A percentile compares a stretch with the other conserved stretches of the same genome.
phyloP scores from a whole-genome alignment of 164 flowering plant genomes.

The Kalanchoe fedtschenkoi region DNA sequence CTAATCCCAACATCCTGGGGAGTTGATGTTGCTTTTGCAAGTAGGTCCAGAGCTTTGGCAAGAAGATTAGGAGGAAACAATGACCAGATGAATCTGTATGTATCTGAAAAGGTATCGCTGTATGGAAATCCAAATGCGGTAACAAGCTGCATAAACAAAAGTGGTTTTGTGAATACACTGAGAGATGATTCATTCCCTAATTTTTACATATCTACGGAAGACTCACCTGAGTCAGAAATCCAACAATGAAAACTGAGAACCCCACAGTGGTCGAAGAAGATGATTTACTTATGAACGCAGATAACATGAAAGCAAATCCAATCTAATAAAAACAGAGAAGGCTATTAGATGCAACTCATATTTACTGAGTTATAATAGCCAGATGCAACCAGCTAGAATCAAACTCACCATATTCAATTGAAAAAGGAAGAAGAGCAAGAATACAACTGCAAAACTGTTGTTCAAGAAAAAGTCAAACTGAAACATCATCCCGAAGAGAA shows the following conservation, averaged over 20 bases:
- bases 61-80: conserved; percentile 89
- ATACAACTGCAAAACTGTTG: conserved; percentile 67
- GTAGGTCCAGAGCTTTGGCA: conserved; percentile 46
- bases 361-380: not conserved
- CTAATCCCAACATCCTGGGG: conserved; percentile 68
- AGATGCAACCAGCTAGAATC: not conserved
- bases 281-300: conserved; percentile 79
- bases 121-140: conserved; percentile 81
- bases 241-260: conserved; percentile 69
- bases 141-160: conserved; percentile 48
- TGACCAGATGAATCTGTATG: conserved; percentile 51
- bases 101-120: conserved; percentile 13
- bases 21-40: conserved; percentile 55
- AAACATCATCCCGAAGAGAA: conserved; percentile 92
- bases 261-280: conserved; percentile 78
- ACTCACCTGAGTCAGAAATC: conserved; percentile 73
- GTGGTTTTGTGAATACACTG: conserved; percentile 8
- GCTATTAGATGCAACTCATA: not conserved
- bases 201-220: not conserved
- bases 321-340: conserved; percentile 30
- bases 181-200: not conserved
- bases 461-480: conserved; percentile 83
- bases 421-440: conserved; percentile 78
- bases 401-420: conserved; percentile 80
- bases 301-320: conserved; percentile 78